phyloP scores from a whole-genome alignment of 2,329 filamentous ascomycete species.

The Trichoderma hamatum region DNA sequence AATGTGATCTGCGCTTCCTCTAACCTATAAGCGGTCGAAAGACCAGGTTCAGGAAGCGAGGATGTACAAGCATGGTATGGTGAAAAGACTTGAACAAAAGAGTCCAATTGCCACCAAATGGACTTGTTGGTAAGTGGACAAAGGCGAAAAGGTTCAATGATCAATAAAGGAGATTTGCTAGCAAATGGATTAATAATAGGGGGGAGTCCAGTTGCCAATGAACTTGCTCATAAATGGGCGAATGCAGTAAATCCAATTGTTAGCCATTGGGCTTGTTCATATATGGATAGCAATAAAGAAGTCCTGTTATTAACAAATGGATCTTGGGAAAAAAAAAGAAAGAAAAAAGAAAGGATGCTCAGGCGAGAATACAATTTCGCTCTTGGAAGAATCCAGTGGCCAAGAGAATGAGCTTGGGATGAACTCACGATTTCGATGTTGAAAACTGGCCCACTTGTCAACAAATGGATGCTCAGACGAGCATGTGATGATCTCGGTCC shows the following conservation, averaged over 20 bases:
- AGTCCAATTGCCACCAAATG: not conserved
- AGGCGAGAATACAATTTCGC: not conserved
- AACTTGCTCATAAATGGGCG: not conserved
- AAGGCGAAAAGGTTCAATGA: not conserved
- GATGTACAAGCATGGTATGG: not conserved
- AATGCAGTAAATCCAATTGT: too few relatives aligned
- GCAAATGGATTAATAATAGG: not conserved
- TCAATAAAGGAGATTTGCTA: not conserved
- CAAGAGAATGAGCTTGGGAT: too few relatives aligned
- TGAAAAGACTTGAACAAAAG: not conserved
- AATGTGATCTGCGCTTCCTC: slow-evolving; percentile 4
- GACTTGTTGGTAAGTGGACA: not conserved
- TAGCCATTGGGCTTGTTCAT: too few relatives aligned
- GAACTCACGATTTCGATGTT: too few relatives aligned
- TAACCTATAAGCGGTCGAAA: not conserved
- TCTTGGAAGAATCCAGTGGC: not conserved
- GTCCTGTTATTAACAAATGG: too few relatives aligned
- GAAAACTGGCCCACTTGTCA: not conserved
- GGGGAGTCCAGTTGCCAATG: not conserved
- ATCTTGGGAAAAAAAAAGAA: too few relatives aligned
- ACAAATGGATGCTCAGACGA: not conserved
- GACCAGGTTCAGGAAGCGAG: not conserved
- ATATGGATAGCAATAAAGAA: too few relatives aligned
- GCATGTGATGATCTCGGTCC: not conserved
- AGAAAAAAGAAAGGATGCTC: too few relatives aligned